Base-by-base conservation (phyloP, 1,139 yeast genomes). In the Scheffersomyces lignicola region DNA sequence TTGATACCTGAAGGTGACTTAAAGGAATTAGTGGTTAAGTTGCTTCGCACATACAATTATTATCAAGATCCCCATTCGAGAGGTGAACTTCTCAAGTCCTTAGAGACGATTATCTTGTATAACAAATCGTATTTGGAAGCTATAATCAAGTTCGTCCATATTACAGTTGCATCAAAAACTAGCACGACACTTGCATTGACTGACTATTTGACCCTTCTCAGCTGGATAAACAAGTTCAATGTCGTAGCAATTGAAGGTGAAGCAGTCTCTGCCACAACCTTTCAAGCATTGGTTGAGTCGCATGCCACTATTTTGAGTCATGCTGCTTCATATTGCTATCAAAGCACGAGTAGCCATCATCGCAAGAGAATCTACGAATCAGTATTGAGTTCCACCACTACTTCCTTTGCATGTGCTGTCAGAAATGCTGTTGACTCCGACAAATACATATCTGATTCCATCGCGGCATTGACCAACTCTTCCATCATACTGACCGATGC, bases 161-260 rank as follows among this genome's bases (percentile, higher is more conserved):
- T 66, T 20, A 51, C 63, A 23, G 58, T 73, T 1, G 37, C 51
- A 2, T 57, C 59, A 34, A 39, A 48, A 13, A 56, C 64, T 9
- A 25, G 28, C 14, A 25, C 28, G 7, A 25, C 28, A 4, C 56
- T 69, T 39, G 83, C 90, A 2, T 53, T 70, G 4, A 61, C 78
- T 5, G 85, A 78, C 52, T 60, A 77, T 39, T 60, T 78, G 50
- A 69, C 82, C 3, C 60, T 83, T 12, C 62, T 83, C 31, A 65
- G 68, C 21, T 83, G 90, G 89, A 57, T 65, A 31, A 72, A 69
- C 45, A 43, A 46, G 17, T 54, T 62, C 40, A 46, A 49, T 14
- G 51, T 67, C 7, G 32, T 33, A 15, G 50, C 54, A 7, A 36
- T 41, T 32, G 24, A 38, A 18, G 32, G 34, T 8, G 36, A 38